Percentiles rank a stretch among this genome's conserved stretches.
Evolutionary conservation across 169 alveolate species (phyloP).

Genomic region (Eimeria brunetti): DNA sequence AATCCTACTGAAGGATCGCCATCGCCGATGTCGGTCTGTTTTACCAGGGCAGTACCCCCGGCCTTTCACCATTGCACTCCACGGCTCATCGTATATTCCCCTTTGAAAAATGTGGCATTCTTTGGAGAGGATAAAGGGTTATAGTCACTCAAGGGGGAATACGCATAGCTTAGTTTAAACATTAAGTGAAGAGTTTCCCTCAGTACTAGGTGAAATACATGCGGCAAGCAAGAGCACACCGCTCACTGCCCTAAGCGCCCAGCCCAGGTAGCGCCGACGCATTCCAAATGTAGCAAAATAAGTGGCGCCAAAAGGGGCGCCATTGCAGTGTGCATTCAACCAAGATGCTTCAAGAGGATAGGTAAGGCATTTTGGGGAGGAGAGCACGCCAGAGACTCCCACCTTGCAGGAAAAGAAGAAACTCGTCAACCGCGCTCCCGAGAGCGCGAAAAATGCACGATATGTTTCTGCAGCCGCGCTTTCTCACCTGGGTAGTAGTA

Average conservation of each 20-base stretch:
- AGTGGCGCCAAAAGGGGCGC: background rate
- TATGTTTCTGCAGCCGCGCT: conserved; percentile 56
- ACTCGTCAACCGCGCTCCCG: conserved; percentile 53
- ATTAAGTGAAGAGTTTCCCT: background rate
- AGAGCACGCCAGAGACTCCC: background rate
- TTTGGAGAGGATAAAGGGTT: background rate
- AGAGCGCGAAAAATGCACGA: conserved; percentile 16
- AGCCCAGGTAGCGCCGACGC: background rate
- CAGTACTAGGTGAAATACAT: background rate
- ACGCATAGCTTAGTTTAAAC: background rate
- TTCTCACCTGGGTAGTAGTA: conserved; percentile 27
- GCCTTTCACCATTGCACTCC: background rate
- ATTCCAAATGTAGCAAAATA: background rate
- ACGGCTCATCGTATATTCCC: background rate
- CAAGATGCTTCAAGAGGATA: background rate
- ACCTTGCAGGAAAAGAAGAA: conserved; percentile 59
- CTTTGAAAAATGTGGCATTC: background rate
- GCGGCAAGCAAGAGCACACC: background rate
- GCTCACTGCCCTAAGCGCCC: background rate
- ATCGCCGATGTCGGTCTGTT: background rate
- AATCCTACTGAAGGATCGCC: background rate
- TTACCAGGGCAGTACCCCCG: background rate
- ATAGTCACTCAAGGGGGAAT: background rate
- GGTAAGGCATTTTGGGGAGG: background rate
- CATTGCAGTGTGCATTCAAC: background rate